Evolutionary conservation across 345 rosid genomes (phyloP).

Genomic region (Acer saccharum): DNA sequence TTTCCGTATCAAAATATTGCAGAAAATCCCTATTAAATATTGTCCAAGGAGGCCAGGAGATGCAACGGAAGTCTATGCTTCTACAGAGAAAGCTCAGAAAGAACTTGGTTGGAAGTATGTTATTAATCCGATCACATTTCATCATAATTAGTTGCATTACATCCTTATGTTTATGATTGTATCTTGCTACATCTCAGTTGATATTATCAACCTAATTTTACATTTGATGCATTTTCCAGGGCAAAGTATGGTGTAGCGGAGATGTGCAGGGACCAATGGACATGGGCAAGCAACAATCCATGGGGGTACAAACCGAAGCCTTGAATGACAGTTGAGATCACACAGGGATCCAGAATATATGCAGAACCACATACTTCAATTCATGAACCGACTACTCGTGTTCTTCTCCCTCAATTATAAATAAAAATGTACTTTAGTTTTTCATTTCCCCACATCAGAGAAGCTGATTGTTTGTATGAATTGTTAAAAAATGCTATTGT

Average conservation of each 20-base stretch:
- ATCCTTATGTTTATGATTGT: neutral
- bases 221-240: conserved; percentile 41
- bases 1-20: conserved; percentile 22
- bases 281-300: conserved; percentile 85
- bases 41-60: conserved; percentile 93
- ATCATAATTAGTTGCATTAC: conserved; percentile 1
- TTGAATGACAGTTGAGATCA: conserved; percentile 18
- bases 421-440: neutral
- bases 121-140: neutral
- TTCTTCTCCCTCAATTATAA: neutral
- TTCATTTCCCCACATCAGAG: neutral
- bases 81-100: conserved; percentile 69
- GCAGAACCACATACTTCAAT: neutral
- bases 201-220: neutral
- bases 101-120: conserved; percentile 96
- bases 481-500: neutral
- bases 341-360: neutral
- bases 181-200: neutral
- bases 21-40: conserved; percentile 82
- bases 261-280: conserved; percentile 98
- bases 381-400: neutral
- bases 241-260: conserved; percentile 86
- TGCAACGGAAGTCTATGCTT: conserved; percentile 87
- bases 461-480: neutral
- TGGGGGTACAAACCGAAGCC: conserved; percentile 78